phyloP scores from a whole-genome alignment of 2,329 filamentous ascomycete genomes.

The Paraphoma sp. region DNA sequence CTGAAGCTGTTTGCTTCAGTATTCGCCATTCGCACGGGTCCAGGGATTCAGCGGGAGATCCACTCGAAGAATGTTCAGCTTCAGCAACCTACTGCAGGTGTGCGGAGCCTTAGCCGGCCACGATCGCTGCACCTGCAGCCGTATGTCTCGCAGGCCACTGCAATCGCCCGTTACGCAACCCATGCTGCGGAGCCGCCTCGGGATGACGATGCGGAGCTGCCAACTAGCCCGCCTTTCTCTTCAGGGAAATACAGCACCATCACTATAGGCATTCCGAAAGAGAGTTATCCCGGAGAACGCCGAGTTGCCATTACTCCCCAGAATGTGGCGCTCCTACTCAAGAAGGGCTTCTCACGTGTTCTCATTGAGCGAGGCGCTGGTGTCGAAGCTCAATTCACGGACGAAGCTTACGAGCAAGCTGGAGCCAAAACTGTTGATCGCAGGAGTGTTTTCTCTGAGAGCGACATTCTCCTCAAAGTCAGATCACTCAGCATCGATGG shows the following conservation, averaged over 20 bases:
- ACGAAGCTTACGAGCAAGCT: constrained; percentile 77
- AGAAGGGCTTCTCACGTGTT: constrained; percentile 82
- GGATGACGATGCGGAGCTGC: constrained; percentile 41
- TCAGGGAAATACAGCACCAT: constrained; percentile 71
- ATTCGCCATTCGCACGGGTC: constrained; percentile 23
- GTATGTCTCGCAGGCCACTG: constrained; percentile 31
- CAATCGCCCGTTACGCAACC: constrained; percentile 40
- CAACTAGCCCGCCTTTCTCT: constrained; percentile 43
- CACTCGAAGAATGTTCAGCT: constrained; percentile 16
- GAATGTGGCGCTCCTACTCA: constrained; percentile 81
- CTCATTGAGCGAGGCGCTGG: constrained; percentile 85
- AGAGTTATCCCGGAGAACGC: constrained; percentile 79
- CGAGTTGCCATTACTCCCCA: constrained; percentile 85
- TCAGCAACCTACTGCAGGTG: constrained; percentile 22
- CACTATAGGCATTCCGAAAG: constrained; percentile 78
- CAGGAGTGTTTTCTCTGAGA: constrained; percentile 72
- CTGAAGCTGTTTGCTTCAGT: constrained; percentile 25
- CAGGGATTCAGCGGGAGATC: constrained; percentile 26
- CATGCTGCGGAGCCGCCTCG: constrained; percentile 37
- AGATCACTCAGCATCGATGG: constrained; percentile 70
- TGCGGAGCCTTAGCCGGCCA: constrained; percentile 33
- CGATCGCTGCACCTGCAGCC: constrained; percentile 39
- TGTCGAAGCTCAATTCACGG: constrained; percentile 75
- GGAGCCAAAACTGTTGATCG: constrained; percentile 79
- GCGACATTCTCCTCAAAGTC: constrained; percentile 85